Percentiles rank a stretch among this genome's conserved stretches.
Evolutionary conservation across 768 basidiomycete genomes (phyloP).

Genomic region (Suillus weaverae): DNA sequence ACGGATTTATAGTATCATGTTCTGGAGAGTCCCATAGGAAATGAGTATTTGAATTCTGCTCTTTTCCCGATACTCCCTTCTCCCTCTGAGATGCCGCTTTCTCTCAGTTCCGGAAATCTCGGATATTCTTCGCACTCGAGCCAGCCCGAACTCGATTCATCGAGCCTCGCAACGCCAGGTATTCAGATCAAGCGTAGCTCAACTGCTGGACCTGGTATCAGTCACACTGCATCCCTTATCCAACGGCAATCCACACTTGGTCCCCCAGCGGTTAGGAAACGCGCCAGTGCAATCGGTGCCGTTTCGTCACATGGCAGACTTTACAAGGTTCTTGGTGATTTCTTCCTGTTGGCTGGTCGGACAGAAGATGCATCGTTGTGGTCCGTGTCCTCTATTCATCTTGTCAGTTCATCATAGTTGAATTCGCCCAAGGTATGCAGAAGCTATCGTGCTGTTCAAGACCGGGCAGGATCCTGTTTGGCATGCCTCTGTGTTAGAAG

Average conservation of each 20-base stretch:
- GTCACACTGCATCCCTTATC: slow-evolving; percentile 19
- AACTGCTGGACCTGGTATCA: slow-evolving; percentile 39
- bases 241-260: slow-evolving; percentile 56
- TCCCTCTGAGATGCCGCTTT: slow-evolving; percentile 57
- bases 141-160: slow-evolving; percentile 50
- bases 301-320: slow-evolving; percentile 83
- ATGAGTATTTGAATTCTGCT: slow-evolving; percentile 78
- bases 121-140: slow-evolving; percentile 53
- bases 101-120: slow-evolving; percentile 48
- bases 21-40: slow-evolving; percentile 81
- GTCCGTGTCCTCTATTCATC: slow-evolving; percentile 41
- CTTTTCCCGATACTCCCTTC: slow-evolving; percentile 64
- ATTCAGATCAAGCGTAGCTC: slow-evolving; percentile 55
- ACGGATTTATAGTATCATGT: slow-evolving; percentile 58
- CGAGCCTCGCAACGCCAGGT: slow-evolving; percentile 25
- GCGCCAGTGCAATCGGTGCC: slow-evolving; percentile 60
- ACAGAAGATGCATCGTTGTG: slow-evolving; percentile 79
- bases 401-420: slow-evolving; percentile 9
- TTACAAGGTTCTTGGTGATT: slow-evolving; percentile 85
- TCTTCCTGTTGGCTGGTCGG: slow-evolving; percentile 86
- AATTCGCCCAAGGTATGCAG: slow-evolving; percentile 66
- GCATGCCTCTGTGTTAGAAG: slow-evolving; percentile 89
- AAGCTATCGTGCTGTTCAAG: slow-evolving; percentile 79
- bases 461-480: slow-evolving; percentile 75
- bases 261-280: slow-evolving; percentile 51